phyloP scores from a whole-genome alignment of 257 asterid species.

The Coffea canephora region DNA sequence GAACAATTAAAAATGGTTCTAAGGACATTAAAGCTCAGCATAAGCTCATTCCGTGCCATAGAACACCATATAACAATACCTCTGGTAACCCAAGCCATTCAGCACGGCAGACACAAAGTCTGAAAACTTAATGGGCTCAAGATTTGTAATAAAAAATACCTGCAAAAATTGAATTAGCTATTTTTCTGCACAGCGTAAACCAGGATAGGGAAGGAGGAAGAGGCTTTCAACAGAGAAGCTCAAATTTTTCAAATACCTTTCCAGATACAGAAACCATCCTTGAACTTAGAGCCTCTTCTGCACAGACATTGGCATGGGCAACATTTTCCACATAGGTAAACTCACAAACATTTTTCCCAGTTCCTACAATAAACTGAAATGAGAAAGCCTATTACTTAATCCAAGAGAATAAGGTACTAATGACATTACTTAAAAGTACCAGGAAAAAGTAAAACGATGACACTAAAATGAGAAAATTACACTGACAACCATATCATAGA shows the following conservation, averaged over 20 bases:
- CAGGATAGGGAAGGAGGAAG: neutral
- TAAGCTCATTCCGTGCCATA: neutral
- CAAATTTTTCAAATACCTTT: constrained; percentile 49
- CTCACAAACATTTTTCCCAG: constrained; percentile 58
- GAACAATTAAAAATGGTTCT: neutral
- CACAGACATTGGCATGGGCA: constrained; percentile 88
- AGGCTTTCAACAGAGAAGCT: constrained; percentile 18
- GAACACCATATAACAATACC: constrained; percentile 37
- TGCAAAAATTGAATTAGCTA: constrained; percentile 28
- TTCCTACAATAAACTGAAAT: constrained; percentile 96
- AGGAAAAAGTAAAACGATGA: neutral
- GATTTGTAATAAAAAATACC: constrained; percentile 73
- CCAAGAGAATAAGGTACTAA: constrained; percentile 36
- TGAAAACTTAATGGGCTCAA: constrained; percentile 61
- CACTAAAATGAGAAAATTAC: constrained; percentile 3
- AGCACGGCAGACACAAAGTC: constrained; percentile 52
- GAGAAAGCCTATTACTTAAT: constrained; percentile 85
- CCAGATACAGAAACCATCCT: constrained; percentile 54
- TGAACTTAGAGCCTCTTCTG: constrained; percentile 71
- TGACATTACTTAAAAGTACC: constrained; percentile 14
- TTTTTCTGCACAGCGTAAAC: neutral
- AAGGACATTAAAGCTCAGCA: neutral
- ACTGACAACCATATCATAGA: neutral
- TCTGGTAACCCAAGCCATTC: constrained; percentile 62
- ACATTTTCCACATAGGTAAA: constrained; percentile 89